A percentile compares a stretch with the other conserved stretches of the same genome.
These are phyloP conservation scores for Selenicereus undatus DNA, from an alignment of 148 eudicot species.

Conservation along the genomic window DNA sequence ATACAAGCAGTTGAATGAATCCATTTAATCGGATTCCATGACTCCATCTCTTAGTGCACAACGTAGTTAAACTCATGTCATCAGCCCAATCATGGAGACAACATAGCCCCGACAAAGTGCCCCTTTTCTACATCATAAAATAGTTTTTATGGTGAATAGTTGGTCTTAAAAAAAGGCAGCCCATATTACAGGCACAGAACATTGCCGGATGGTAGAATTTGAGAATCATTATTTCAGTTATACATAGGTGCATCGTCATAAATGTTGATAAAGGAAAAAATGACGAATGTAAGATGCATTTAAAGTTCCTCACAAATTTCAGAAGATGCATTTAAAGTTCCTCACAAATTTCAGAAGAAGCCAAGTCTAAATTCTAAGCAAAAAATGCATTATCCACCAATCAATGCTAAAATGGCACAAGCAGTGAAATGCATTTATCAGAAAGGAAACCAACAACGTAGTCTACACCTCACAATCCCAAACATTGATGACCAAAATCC, in stretches of 20 bases:
- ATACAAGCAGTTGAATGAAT: too few relatives aligned
- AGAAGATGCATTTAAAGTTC: background rate
- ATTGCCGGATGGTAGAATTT: background rate
- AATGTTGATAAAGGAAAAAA: background rate
- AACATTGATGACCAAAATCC: background rate
- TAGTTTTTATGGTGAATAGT: too few relatives aligned
- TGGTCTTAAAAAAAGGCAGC: too few relatives aligned
- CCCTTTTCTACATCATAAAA: too few relatives aligned
- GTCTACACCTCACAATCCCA: background rate
- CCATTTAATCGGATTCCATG: too few relatives aligned
- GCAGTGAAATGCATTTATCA: background rate
- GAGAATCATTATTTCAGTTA: background rate
- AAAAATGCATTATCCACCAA: background rate
- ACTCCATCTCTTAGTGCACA: too few relatives aligned
- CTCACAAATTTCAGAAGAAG: background rate
- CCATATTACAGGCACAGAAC: too few relatives aligned
- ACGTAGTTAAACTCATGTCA: too few relatives aligned
- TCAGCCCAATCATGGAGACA: too few relatives aligned
- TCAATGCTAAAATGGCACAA: background rate
- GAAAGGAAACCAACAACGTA: background rate
- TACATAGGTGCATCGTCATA: background rate
- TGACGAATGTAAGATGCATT: background rate
- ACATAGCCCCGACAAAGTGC: too few relatives aligned
- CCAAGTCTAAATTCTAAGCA: background rate
- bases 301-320: background rate